A percentile compares a stretch with the other conserved stretches of the same genome.
phyloP scores from a whole-genome alignment of 2,329 filamentous ascomycete species.

The Epichloe sylvatica region DNA sequence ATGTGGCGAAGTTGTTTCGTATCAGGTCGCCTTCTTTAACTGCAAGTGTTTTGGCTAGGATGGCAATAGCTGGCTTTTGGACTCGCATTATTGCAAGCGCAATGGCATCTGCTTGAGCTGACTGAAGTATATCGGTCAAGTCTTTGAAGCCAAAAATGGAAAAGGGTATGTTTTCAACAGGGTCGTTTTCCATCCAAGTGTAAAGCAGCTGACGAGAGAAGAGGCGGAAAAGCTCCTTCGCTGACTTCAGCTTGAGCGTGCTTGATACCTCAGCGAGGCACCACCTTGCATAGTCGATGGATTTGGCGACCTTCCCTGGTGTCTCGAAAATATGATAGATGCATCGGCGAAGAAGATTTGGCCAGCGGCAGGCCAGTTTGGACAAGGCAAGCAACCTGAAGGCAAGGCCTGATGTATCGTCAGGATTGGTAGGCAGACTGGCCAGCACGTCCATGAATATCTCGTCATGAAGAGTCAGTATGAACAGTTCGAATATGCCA shows the following conservation, averaged over 20 bases:
- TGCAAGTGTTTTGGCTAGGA: conserved; percentile 45
- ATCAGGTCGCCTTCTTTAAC: conserved; percentile 44
- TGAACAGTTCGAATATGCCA: conserved; percentile 63
- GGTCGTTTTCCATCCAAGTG: conserved; percentile 65
- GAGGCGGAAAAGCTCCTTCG: conserved; percentile 61
- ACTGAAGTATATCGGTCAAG: conserved; percentile 53
- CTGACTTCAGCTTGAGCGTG: conserved; percentile 48
- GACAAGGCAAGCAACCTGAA: conserved; percentile 65
- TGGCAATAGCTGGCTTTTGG: conserved; percentile 47
- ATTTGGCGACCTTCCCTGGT: conserved; percentile 54
- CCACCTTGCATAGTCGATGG: conserved; percentile 54
- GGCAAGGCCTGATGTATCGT: conserved; percentile 69
- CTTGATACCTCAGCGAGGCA: conserved; percentile 56
- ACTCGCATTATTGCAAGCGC: conserved; percentile 74
- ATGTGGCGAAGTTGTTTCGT: conserved; percentile 57
- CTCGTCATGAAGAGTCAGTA: conserved; percentile 70
- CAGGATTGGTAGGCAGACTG: conserved; percentile 58
- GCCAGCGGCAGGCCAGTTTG: conserved; percentile 67
- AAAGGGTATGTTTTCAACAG: conserved; percentile 62
- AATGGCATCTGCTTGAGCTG: conserved; percentile 62
- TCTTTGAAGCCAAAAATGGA: conserved; percentile 67
- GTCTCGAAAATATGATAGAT: conserved; percentile 93
- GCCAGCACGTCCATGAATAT: conserved; percentile 75
- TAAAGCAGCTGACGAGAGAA: conserved; percentile 84
- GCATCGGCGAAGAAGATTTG: conserved; percentile 70